Evolutionary conservation across 2,329 filamentous ascomycete species (phyloP).

Genomic region (Bipolaris victoriae): DNA sequence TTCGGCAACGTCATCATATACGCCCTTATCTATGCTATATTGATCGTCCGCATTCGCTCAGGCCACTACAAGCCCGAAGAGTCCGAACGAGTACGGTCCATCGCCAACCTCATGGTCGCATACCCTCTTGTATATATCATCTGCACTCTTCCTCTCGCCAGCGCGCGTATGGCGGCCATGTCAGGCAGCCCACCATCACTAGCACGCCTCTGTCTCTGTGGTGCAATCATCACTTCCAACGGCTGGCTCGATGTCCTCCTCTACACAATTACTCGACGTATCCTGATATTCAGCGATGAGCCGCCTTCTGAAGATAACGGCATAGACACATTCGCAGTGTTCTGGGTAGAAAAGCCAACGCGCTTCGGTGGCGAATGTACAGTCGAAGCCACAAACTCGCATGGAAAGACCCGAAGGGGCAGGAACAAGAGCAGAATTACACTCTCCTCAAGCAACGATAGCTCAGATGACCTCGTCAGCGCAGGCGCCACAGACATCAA

Average conservation of each 20-base stretch:
- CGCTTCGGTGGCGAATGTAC: conserved; percentile 56
- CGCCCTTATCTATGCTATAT: conserved; percentile 50
- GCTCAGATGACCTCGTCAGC: conserved; percentile 35
- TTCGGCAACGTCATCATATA: conserved; percentile 61
- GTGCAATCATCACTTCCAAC: conserved; percentile 63
- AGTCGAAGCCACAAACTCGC: conserved; percentile 42
- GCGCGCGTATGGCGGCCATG: conserved; percentile 69
- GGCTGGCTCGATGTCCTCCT: conserved; percentile 65
- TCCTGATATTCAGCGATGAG: conserved; percentile 60
- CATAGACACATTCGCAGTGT: conserved; percentile 46
- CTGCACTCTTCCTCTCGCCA: conserved; percentile 71
- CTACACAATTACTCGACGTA: conserved; percentile 63
- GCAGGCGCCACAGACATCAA: conserved; percentile 40
- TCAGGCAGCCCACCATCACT: conserved; percentile 55
- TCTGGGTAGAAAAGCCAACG: conserved; percentile 40
- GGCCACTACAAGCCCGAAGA: conserved; percentile 46
- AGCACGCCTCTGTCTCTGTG: conserved; percentile 59
- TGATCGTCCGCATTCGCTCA: conserved; percentile 47
- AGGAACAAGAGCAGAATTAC: conserved; percentile 27
- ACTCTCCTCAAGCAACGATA: conserved; percentile 27
- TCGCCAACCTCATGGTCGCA: conserved; percentile 65
- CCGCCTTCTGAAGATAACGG: conserved; percentile 45
- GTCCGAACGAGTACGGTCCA: conserved; percentile 47
- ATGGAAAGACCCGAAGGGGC: conserved; percentile 12
- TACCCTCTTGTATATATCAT: conserved; percentile 73